Evolutionary conservation across 768 basidiomycete species (phyloP).

Genomic region (Lactarius sanguifluus): DNA sequence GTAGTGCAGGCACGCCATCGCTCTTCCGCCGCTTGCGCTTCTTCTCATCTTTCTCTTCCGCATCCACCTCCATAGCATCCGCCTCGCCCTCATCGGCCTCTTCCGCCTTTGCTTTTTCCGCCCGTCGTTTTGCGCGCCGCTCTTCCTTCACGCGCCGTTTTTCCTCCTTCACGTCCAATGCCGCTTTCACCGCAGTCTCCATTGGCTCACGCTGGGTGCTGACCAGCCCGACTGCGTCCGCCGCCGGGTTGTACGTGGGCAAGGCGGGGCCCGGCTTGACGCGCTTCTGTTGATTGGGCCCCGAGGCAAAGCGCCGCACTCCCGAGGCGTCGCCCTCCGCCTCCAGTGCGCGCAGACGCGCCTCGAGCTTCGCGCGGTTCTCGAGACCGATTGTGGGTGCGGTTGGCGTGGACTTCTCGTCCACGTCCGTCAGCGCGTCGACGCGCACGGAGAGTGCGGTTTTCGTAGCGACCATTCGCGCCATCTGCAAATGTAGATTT

Average conservation of each 20-base stretch:
- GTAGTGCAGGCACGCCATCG: not conserved
- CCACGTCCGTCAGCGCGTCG: slow-evolving; percentile 90
- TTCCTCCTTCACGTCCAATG: slow-evolving; percentile 83
- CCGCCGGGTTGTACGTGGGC: slow-evolving; percentile 81
- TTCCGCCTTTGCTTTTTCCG: slow-evolving; percentile 43
- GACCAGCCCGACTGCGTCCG: slow-evolving; percentile 80
- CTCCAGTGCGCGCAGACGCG: slow-evolving; percentile 87
- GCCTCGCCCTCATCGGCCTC: slow-evolving; percentile 33
- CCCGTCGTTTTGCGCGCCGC: slow-evolving; percentile 63
- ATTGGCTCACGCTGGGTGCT: slow-evolving; percentile 84
- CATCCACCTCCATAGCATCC: slow-evolving; percentile 48
- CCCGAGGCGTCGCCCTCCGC: slow-evolving; percentile 72
- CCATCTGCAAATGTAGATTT: slow-evolving; percentile 63
- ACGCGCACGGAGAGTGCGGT: slow-evolving; percentile 96
- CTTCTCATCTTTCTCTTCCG: slow-evolving; percentile 38
- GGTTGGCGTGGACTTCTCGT: slow-evolving; percentile 80
- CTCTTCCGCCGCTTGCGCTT: slow-evolving; percentile 44
- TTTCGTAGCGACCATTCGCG: slow-evolving; percentile 99
- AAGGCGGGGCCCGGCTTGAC: slow-evolving; percentile 82
- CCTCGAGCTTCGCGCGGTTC: slow-evolving; percentile 94
- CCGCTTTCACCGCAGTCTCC: slow-evolving; percentile 70
- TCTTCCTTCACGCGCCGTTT: slow-evolving; percentile 81
- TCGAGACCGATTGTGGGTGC: slow-evolving; percentile 90
- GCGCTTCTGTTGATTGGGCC: slow-evolving; percentile 65
- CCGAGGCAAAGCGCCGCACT: slow-evolving; percentile 63